These are phyloP conservation scores for Pyrus pyrifolia DNA, from an alignment of 306 rosid species.

Conservation along the genomic window DNA sequence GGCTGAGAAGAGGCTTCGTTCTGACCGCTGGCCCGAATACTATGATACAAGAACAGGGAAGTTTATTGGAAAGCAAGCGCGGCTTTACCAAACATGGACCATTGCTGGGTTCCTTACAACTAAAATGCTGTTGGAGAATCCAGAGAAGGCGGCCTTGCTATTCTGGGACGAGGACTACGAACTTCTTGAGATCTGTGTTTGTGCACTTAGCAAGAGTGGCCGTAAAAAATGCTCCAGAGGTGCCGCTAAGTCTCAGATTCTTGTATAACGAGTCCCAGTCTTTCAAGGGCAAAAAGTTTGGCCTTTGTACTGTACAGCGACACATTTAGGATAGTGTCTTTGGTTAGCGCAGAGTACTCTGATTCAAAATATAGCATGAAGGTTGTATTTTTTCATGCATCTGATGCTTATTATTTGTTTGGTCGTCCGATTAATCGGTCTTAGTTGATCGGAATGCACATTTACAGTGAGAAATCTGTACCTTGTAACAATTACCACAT, in stretches of 20 bases:
- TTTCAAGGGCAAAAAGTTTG: slow-evolving; percentile 2
- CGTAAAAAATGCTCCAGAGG: slow-evolving; percentile 71
- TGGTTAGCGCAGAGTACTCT: neutral
- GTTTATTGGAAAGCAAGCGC: slow-evolving; percentile 82
- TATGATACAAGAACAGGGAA: slow-evolving; percentile 80
- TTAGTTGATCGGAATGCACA: slow-evolving; percentile 9
- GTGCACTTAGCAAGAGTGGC: slow-evolving; percentile 76
- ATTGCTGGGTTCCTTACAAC: slow-evolving; percentile 84
- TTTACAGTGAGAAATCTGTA: too few species aligned
- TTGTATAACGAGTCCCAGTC: slow-evolving; percentile 36
- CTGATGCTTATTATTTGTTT: neutral
- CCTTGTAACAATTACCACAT: neutral
- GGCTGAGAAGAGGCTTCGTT: slow-evolving; percentile 72
- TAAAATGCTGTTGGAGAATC: slow-evolving; percentile 85
- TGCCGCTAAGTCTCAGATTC: slow-evolving; percentile 82
- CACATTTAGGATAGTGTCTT: slow-evolving; percentile 19
- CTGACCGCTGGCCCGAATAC: slow-evolving; percentile 89
- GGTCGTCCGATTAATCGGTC: slow-evolving; percentile 14
- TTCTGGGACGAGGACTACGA: slow-evolving; percentile 88
- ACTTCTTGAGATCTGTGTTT: slow-evolving; percentile 81
- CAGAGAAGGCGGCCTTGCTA: slow-evolving; percentile 60
- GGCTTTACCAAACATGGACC: slow-evolving; percentile 89
- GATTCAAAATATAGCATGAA: neutral
- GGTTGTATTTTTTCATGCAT: slow-evolving; percentile 2
- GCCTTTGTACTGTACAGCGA: slow-evolving; percentile 25